phyloP scores from a whole-genome alignment of 202 grass and related monocot species.

The Zoysia matrella region DNA sequence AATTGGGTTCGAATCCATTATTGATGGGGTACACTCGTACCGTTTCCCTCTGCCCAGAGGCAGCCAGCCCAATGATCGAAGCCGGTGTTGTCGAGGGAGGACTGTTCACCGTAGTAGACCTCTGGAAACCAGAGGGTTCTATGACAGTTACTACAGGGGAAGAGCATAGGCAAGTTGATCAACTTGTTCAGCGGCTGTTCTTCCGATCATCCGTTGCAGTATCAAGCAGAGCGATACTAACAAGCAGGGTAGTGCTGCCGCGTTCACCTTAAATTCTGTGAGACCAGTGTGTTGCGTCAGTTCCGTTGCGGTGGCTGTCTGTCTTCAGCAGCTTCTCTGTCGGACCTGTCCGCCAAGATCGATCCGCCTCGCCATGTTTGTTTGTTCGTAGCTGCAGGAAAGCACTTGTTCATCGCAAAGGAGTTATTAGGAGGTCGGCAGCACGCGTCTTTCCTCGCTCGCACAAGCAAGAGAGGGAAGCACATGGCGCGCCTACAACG shows the following conservation, averaged over 20 bases:
- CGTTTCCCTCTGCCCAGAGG: background rate
- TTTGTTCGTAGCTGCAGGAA: background rate
- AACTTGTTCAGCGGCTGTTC: background rate
- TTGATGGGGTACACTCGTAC: background rate
- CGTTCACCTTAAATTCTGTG: background rate
- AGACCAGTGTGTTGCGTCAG: background rate
- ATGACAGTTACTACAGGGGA: too few species aligned
- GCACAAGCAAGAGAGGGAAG: background rate
- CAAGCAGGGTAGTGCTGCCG: background rate
- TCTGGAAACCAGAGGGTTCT: background rate
- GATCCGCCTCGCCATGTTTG: background rate
- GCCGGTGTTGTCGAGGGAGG: too few species aligned
- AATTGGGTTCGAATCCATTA: conserved; percentile 8
- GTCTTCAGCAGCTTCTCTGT: background rate
- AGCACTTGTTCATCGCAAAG: background rate
- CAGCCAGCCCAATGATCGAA: background rate
- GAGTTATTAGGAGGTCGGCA: conserved; percentile 48
- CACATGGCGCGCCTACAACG: conserved; percentile 6
- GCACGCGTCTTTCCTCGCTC: conserved; percentile 20
- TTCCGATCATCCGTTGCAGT: background rate
- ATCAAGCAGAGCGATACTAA: background rate
- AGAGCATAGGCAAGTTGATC: background rate
- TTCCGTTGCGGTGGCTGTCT: conserved; percentile 12
- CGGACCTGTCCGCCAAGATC: conserved; percentile 7
- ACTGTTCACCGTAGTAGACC: background rate